Conservation (phyloP, 2,329 filamentous ascomycete genomes). For the Dryadomyces quercivorus region DNA sequence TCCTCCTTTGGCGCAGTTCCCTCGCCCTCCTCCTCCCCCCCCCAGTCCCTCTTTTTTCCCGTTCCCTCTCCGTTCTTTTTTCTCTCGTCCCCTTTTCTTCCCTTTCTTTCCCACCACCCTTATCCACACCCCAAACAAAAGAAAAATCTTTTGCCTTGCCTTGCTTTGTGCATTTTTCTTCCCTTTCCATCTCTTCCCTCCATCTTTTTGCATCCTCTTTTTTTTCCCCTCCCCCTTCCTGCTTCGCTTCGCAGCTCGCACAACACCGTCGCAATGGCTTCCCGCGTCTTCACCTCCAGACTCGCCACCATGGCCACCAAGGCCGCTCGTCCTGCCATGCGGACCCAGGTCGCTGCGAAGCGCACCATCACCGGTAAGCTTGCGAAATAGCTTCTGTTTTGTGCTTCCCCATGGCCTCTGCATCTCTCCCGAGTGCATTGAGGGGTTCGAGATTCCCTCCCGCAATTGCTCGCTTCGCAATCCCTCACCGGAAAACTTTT, state of each 20-base stretch:
- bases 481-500: background rate
- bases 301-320: constrained; percentile 67
- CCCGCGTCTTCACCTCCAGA: constrained; percentile 66
- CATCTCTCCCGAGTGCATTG: background rate
- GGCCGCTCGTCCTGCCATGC: constrained; percentile 65
- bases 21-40: background rate
- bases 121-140: constrained; percentile 9
- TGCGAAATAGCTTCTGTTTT: background rate
- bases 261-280: constrained; percentile 63
- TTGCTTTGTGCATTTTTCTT: constrained; percentile 4
- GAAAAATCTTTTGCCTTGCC: constrained; percentile 5
- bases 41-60: constrained; percentile 1
- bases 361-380: constrained; percentile 64
- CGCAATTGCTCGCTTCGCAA: background rate
- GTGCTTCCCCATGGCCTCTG: background rate
- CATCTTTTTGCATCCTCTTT: constrained; percentile 14
- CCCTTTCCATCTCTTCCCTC: constrained; percentile 6
- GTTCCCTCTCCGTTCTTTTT: constrained; percentile 5
- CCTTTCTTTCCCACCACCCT: constrained; percentile 1
- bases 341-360: constrained; percentile 55
- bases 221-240: constrained; percentile 17
- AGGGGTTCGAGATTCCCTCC: background rate
- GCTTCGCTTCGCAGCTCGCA: constrained; percentile 23
- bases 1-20: constrained; percentile 10
- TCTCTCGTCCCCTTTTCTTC: background rate